Evolutionary conservation across 2,329 filamentous ascomycete species (phyloP).

Genomic region (Ceratocystis diversiconidia): DNA sequence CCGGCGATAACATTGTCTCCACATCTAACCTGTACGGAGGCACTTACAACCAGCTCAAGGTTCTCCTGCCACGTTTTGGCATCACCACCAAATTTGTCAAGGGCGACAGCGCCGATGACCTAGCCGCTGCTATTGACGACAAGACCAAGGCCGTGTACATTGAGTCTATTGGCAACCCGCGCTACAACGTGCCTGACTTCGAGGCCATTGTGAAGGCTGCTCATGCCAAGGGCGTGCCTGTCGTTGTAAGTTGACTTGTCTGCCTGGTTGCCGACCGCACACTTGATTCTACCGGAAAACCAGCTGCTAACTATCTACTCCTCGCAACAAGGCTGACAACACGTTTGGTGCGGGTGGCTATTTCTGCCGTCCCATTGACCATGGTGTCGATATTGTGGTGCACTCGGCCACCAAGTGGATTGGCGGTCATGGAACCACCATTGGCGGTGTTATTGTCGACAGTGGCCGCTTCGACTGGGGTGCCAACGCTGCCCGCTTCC

Average conservation of each 20-base stretch:
- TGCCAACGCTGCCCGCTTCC: slow-evolving; percentile 68
- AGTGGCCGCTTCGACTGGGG: slow-evolving; percentile 91
- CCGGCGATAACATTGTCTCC: slow-evolving; percentile 84
- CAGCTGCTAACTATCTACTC: not conserved
- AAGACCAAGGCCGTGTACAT: slow-evolving; percentile 86
- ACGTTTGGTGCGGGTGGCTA: slow-evolving; percentile 90
- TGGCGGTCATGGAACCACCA: slow-evolving; percentile 84
- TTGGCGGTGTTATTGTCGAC: slow-evolving; percentile 75
- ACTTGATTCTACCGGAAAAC: not conserved
- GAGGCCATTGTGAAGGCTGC: slow-evolving; percentile 73
- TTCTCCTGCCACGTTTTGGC: slow-evolving; percentile 72
- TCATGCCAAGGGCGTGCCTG: slow-evolving; percentile 50
- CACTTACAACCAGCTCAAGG: slow-evolving; percentile 96
- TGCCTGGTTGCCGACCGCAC: not conserved
- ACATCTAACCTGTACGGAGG: slow-evolving; percentile 87
- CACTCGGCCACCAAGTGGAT: slow-evolving; percentile 97
- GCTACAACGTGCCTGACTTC: slow-evolving; percentile 85
- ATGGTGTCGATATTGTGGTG: slow-evolving; percentile 86
- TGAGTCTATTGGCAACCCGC: slow-evolving; percentile 86
- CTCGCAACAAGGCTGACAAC: slow-evolving; percentile 56
- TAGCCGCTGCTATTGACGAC: slow-evolving; percentile 73
- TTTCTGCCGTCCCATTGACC: slow-evolving; percentile 71
- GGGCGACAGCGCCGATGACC: slow-evolving; percentile 65
- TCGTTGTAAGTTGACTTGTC: slow-evolving; percentile 36
- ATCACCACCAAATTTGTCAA: slow-evolving; percentile 78